Evolutionary conservation across 805 yeast species (phyloP), one percentile per base, ranked within the genome.

Genomic region (Metschnikowia amazonensis): DNA sequence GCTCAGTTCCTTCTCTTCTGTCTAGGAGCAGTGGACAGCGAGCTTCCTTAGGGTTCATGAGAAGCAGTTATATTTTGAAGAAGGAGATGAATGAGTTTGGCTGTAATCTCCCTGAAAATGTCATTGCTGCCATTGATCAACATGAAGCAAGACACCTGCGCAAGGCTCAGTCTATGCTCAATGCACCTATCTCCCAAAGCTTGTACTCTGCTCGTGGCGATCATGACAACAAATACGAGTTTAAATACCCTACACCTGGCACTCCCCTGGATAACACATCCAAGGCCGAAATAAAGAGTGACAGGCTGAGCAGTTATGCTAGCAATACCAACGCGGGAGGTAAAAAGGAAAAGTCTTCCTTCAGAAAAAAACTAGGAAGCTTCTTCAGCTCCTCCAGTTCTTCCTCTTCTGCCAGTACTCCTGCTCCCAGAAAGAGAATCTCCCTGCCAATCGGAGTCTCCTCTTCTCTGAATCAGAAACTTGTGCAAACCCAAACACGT

Each of bases 1-100:
- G 45, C 25, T 53, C 57, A 4, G 46, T 52, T 5, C 51, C 56
- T n/a, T 48, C 55, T 3, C 50, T 55, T 39, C 35, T 43, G 16
- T 34, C 50, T 31, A 34, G 27, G 18, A 28, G 20, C 17, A 33
- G 40, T 20, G 51, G 52, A 3, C 52, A 44, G 36, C 57, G 70
- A 39, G 75, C 69, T 24, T 70, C 75, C 2, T 48, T 64, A 40
- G 76, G 76, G 0, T 71, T 71, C 52, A 71, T 71, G 75, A 66
- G 70, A 57, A 60, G 67, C 42, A 65, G 72, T 32, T 70, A 65
- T 52, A 59, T 71, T 14, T 66, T 71, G 58, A 68, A 68, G 60
- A 67, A 66, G 58, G 75, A 69, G 48, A 64, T 70, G 62, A 64
- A 62, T 13, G 44, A 57, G 13, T 45, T 58, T 42, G 71, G 72